phyloP scores from a whole-genome alignment of 306 rosid species.

The Medicago ruthenica region DNA sequence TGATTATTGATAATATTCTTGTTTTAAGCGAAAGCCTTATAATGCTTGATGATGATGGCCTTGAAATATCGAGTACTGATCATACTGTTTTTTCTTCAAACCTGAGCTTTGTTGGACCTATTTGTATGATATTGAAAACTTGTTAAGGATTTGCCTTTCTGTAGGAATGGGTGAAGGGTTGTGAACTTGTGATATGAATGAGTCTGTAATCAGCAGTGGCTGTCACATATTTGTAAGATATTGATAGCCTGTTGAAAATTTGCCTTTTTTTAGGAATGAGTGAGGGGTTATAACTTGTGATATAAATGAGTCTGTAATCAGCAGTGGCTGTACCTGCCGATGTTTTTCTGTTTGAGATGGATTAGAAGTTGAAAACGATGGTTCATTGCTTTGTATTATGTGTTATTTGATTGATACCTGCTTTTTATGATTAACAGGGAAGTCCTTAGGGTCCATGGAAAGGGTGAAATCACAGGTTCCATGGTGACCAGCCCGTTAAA shows the following conservation, averaged over 20 bases:
- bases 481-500: slow-evolving; percentile 23
- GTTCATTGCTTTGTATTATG: slow-evolving; percentile 38
- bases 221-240: slow-evolving; percentile 24
- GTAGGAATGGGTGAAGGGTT: slow-evolving; percentile 20
- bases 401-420: slow-evolving; percentile 43
- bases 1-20: neutral
- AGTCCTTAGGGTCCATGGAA: slow-evolving; percentile 28
- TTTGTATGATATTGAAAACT: slow-evolving; percentile 31
- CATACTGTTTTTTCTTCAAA: neutral
- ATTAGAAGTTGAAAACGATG: slow-evolving; percentile 37
- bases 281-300: slow-evolving; percentile 3
- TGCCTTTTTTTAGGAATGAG: slow-evolving; percentile 25
- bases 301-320: slow-evolving; percentile 26
- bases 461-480: neutral
- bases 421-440: slow-evolving; percentile 46
- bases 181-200: slow-evolving; percentile 6
- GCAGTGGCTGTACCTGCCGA: slow-evolving; percentile 28
- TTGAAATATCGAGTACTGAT: slow-evolving; percentile 30
- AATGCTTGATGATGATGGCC: slow-evolving; percentile 14
- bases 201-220: slow-evolving; percentile 31
- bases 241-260: neutral
- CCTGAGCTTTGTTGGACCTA: slow-evolving; percentile 4
- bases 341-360: slow-evolving; percentile 35
- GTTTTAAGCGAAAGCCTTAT: neutral
- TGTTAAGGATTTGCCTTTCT: slow-evolving; percentile 13